Conservation (phyloP, 129 eudicot species). For the Deinandra increscens region DNA sequence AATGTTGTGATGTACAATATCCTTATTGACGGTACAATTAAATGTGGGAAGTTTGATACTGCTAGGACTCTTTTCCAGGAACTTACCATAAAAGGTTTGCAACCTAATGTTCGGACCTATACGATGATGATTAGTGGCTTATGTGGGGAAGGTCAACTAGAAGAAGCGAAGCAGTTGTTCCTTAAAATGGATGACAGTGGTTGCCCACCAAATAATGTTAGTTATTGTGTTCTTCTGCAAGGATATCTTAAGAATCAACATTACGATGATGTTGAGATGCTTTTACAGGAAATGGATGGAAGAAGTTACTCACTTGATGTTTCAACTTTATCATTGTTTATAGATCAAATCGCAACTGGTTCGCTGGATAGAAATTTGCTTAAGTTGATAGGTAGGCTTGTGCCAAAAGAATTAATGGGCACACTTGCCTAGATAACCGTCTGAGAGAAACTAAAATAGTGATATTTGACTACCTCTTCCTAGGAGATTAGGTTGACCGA, state of each 20-base stretch:
- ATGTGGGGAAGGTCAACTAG: conserved; percentile 2
- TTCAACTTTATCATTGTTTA: not conserved
- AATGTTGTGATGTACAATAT: not conserved
- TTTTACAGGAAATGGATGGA: conserved; percentile 23
- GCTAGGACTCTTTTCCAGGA: not conserved
- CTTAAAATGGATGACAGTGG: conserved; percentile 26
- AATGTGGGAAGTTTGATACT: not conserved
- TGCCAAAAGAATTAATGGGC: not conserved
- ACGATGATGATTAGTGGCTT: conserved; percentile 15
- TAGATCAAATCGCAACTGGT: conserved; percentile 14
- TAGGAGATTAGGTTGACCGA: too few species aligned
- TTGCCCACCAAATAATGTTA: not conserved
- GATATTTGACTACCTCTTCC: too few species aligned
- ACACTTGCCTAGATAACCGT: not conserved
- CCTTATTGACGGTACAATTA: conserved; percentile 7
- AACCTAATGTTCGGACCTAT: not conserved
- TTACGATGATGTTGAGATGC: not conserved
- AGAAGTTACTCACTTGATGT: conserved; percentile 15
- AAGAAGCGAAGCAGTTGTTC: conserved; percentile 12
- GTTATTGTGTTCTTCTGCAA: conserved; percentile 9
- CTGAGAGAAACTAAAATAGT: not conserved
- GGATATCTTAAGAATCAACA: conserved; percentile 8
- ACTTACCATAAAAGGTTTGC: not conserved
- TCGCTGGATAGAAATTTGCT: not conserved
- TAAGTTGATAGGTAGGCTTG: conserved; percentile 23